Conservation (phyloP, 73 alveolate species). For the Uronychia setigera region DNA sequence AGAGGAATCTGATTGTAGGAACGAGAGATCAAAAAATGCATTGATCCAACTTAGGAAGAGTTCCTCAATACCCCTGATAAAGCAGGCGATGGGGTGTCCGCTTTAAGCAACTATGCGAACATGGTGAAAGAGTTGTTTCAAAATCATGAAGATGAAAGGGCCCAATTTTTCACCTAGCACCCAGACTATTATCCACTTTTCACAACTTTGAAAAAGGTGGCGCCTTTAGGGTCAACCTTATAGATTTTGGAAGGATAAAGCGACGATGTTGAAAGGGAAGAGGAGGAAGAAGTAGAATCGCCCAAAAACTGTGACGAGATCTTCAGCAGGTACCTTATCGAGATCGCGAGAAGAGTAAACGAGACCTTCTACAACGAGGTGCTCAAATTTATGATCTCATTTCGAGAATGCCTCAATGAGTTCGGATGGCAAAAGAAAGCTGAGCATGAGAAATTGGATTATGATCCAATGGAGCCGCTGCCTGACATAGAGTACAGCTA, state of each 20-base stretch:
- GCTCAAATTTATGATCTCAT: slow-evolving; percentile 36
- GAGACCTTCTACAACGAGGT: slow-evolving; percentile 36
- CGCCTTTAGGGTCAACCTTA: neutral
- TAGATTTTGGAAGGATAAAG: neutral
- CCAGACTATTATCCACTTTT: neutral
- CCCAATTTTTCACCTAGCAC: neutral
- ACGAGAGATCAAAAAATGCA: neutral
- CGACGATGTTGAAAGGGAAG: neutral
- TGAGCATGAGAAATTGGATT: slow-evolving; percentile 8
- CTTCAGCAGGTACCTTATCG: slow-evolving; percentile 41
- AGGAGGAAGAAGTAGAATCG: neutral
- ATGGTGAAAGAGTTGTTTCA: neutral
- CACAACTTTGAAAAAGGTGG: neutral
- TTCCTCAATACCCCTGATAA: slow-evolving; percentile 7
- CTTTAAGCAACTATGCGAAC: neutral
- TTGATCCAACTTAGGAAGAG: neutral
- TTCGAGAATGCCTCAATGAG: slow-evolving; percentile 54
- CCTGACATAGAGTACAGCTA: neutral
- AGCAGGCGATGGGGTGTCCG: neutral
- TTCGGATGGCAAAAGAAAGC: slow-evolving; percentile 51
- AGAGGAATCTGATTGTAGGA: neutral
- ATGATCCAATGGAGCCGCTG: neutral
- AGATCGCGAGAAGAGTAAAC: slow-evolving; percentile 45
- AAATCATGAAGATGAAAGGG: neutral
- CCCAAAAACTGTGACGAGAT: slow-evolving; percentile 37